Evolutionary conservation across 495 filamentous ascomycete species (phyloP).

Genomic region (Podospora pseudocomata): DNA sequence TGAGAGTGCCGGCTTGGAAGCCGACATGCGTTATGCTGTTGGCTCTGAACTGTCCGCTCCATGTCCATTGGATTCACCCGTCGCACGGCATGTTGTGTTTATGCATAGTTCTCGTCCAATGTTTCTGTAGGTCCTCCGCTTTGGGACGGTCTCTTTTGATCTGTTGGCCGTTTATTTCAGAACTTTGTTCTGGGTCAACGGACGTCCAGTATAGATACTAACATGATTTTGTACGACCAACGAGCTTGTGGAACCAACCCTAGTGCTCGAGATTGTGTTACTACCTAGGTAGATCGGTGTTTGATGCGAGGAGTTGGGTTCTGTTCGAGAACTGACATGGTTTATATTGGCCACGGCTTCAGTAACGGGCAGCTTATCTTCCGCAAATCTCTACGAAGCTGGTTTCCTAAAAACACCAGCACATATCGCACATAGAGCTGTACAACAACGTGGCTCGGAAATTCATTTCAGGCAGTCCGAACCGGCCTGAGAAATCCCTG

Average conservation of each 20-base stretch:
- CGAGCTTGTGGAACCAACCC: not conserved
- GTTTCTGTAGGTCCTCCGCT: not conserved
- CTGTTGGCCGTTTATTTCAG: not conserved
- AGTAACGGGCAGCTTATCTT: not conserved
- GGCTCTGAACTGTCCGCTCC: not conserved
- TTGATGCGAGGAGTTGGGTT: not conserved
- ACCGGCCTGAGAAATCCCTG: not conserved
- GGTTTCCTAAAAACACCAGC: not conserved
- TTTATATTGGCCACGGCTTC: not conserved
- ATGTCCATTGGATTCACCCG: not conserved
- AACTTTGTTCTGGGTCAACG: not conserved
- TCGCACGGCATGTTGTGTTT: not conserved
- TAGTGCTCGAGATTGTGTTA: not conserved
- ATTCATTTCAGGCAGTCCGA: not conserved
- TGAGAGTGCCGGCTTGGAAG: not conserved
- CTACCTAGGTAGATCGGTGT: not conserved
- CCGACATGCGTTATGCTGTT: not conserved
- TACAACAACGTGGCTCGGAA: too few species aligned
- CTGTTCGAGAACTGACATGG: not conserved
- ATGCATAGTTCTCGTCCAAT: not conserved
- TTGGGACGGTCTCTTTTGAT: not conserved
- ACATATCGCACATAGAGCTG: too few species aligned
- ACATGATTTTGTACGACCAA: not conserved
- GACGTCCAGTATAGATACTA: not conserved
- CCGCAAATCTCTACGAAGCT: not conserved